Percentiles rank a stretch among this genome's conserved stretches.
Conservation (phyloP, 441 rosid genomes). For the Adansonia gregorii region DNA sequence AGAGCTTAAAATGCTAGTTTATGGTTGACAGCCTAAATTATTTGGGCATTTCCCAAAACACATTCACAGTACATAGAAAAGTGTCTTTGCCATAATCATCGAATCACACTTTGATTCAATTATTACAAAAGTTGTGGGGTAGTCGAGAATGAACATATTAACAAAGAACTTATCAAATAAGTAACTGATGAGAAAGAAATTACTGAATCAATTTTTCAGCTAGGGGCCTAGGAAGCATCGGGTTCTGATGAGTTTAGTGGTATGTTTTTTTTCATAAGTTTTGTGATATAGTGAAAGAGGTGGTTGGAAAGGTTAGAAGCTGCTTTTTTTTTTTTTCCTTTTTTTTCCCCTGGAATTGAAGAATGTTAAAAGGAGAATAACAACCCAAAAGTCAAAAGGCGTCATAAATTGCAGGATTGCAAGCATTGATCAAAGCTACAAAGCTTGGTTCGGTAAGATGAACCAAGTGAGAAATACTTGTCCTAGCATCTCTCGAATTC, state of each 20-base stretch:
- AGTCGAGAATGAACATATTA: not conserved
- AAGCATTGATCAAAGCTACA: constrained; percentile 10
- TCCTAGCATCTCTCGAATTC: constrained; percentile 27
- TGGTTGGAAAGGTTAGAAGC: too few species aligned
- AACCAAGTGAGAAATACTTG: constrained; percentile 28
- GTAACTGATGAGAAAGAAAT: not conserved
- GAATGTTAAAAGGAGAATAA: too few species aligned
- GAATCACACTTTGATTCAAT: not conserved
- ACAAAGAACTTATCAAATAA: too few species aligned
- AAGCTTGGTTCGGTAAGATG: constrained; percentile 15
- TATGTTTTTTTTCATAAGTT: not conserved
- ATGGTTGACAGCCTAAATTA: too few species aligned
- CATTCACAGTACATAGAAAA: not conserved
- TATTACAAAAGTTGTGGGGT: not conserved
- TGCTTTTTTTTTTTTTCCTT: too few species aligned
- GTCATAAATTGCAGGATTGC: constrained; percentile 29
- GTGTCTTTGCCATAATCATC: not conserved
- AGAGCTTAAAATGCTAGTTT: too few species aligned
- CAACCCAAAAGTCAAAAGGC: constrained; percentile 10
- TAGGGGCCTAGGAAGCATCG: not conserved
- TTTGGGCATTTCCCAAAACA: not conserved
- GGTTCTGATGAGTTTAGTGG: not conserved
- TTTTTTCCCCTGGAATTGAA: too few species aligned
- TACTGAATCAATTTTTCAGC: not conserved
- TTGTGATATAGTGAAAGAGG: not conserved